phyloP scores from a whole-genome alignment of 257 asterid genomes.

The Solanum appendiculatum region DNA sequence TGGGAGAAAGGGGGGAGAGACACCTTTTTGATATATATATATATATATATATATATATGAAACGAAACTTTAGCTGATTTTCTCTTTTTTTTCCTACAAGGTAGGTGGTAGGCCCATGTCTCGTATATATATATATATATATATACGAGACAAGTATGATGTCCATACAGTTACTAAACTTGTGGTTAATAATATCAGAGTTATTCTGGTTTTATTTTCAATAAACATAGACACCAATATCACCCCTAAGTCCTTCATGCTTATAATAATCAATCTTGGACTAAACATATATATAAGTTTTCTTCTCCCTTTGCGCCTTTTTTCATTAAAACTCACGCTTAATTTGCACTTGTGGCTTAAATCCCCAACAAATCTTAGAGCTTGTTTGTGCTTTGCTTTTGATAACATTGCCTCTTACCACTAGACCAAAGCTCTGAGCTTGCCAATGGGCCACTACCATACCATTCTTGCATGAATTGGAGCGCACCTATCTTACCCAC shows the following conservation, averaged over 20 bases:
- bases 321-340: background rate
- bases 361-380: background rate
- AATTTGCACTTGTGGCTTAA: background rate
- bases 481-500: background rate
- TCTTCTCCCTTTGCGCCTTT: background rate
- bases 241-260: background rate
- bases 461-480: background rate
- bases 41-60: too few species aligned
- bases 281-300: background rate
- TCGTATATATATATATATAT: too few species aligned
- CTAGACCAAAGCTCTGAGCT: background rate
- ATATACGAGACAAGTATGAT: background rate
- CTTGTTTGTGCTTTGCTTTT: background rate
- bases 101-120: too few species aligned
- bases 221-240: background rate
- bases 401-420: background rate
- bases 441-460: background rate
- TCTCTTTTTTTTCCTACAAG: too few species aligned
- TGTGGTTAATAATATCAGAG: background rate
- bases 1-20: background rate
- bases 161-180: background rate
- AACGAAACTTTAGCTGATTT: too few species aligned
- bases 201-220: background rate
- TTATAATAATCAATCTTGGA: background rate
- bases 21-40: background rate